These are phyloP conservation scores for Platanthera guangdongensis DNA, from an alignment of 106 monocot genomes.

Conservation along the genomic window DNA sequence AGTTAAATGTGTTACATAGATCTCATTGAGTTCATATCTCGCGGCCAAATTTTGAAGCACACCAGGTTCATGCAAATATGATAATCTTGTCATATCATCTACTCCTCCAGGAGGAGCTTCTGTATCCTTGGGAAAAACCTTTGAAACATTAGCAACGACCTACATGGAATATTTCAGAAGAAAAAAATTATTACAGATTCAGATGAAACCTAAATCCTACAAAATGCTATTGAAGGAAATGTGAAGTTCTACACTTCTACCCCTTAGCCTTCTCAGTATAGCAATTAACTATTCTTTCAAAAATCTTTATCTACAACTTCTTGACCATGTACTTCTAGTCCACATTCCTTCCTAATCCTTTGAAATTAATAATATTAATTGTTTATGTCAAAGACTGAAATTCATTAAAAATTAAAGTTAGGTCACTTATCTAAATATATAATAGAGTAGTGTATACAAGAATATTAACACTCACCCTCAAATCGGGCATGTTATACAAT, in stretches of 20 bases:
- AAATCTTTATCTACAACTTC: not conserved
- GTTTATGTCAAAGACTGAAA: not conserved
- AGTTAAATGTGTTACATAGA: slow-evolving; percentile 37
- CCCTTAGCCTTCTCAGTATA: not conserved
- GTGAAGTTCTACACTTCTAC: not conserved
- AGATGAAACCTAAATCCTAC: not conserved
- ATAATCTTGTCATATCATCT: slow-evolving; percentile 65
- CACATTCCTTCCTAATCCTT: not conserved
- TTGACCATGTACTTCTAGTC: not conserved
- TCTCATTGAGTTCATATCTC: slow-evolving; percentile 69
- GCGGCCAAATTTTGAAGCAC: slow-evolving; percentile 50
- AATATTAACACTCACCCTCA: too few species aligned
- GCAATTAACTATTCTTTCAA: not conserved
- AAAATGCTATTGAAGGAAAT: not conserved
- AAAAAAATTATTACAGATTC: not conserved
- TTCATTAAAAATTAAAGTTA: too few species aligned
- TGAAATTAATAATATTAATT: not conserved
- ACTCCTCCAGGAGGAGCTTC: slow-evolving; percentile 65
- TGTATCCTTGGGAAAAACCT: slow-evolving; percentile 47
- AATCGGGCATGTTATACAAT: too few species aligned
- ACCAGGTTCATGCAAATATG: slow-evolving; percentile 64
- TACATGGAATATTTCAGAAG: slow-evolving; percentile 6
- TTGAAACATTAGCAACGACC: slow-evolving; percentile 45
- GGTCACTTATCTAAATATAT: too few species aligned
- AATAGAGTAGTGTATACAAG: too few species aligned